These are phyloP conservation scores for Passalora sequoiae DNA, from an alignment of 2,329 filamentous ascomycete species.

Conservation along the genomic window DNA sequence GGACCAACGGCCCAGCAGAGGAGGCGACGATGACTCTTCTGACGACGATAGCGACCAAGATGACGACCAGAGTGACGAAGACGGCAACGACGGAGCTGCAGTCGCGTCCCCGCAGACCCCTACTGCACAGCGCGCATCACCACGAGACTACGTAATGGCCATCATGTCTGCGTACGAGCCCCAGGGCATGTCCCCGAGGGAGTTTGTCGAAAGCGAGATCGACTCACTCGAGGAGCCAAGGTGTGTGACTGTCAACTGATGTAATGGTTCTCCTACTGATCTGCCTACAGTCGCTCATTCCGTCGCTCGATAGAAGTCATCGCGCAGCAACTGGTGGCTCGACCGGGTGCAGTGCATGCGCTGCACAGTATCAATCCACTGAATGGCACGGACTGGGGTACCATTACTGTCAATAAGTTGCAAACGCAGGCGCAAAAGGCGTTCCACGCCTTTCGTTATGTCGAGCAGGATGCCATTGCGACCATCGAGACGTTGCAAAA, in stretches of 20 bases:
- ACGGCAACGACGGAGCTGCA: conserved; percentile 6
- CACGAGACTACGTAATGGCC: conserved; percentile 1
- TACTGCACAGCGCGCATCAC: neutral
- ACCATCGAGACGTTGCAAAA: conserved; percentile 11
- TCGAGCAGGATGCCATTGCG: conserved; percentile 7
- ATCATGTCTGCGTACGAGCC: conserved; percentile 4
- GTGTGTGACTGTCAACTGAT: no score
- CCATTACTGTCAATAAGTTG: neutral
- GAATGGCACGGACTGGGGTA: conserved; percentile 7
- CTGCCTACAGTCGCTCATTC: no score
- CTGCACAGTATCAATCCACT: no score
- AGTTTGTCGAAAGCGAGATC: neutral
- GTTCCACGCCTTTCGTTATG: conserved; percentile 1
- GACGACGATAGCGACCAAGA: conserved; percentile 10
- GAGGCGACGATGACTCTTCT: neutral
- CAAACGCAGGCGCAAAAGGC: conserved; percentile 1
- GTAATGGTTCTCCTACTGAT: no score
- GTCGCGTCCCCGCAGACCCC: conserved; percentile 1
- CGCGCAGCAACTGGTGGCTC: neutral
- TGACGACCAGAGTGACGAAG: conserved; percentile 7
- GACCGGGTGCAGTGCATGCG: no score
- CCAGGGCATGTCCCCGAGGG: neutral
- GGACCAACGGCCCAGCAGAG: neutral
- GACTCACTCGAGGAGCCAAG: neutral
- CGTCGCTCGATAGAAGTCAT: no score